These are phyloP conservation scores for Abortiporus biennis DNA, from an alignment of 1,284 basidiomycete species.

Conservation along the genomic window DNA sequence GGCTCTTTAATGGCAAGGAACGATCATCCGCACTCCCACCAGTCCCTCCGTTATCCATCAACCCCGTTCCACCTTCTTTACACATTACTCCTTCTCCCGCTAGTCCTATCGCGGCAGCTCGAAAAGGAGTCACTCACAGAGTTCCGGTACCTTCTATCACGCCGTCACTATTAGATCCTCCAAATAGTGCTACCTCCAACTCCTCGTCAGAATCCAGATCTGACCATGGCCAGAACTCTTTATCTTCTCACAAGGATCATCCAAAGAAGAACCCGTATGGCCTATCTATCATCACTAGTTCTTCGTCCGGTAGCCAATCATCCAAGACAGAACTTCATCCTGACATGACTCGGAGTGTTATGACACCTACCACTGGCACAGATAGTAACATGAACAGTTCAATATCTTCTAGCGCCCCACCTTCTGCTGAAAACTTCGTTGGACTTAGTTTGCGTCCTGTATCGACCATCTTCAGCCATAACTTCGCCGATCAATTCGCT, in stretches of 20 bases:
- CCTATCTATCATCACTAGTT: slow-evolving; percentile 23
- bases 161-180: slow-evolving; percentile 18
- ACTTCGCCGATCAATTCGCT: slow-evolving; percentile 57
- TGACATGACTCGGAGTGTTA: slow-evolving; percentile 13
- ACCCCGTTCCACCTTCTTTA: slow-evolving; percentile 11
- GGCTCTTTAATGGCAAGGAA: slow-evolving; percentile 59
- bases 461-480: slow-evolving; percentile 67
- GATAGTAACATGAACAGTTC: slow-evolving; percentile 4
- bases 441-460: slow-evolving; percentile 67
- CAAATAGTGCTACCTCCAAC: slow-evolving; percentile 8
- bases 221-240: slow-evolving; percentile 7
- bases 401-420: slow-evolving; percentile 50
- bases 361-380: slow-evolving; percentile 17
- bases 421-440: slow-evolving; percentile 54
- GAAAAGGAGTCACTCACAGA: slow-evolving; percentile 22
- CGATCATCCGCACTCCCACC: slow-evolving; percentile 39
- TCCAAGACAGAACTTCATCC: slow-evolving; percentile 15
- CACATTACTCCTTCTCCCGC: slow-evolving; percentile 5
- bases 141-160: slow-evolving; percentile 38
- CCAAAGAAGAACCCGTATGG: slow-evolving; percentile 21
- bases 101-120: slow-evolving; percentile 15
- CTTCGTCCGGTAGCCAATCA: slow-evolving; percentile 8
- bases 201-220: slow-evolving; percentile 16
- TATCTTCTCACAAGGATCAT: not conserved
- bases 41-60: slow-evolving; percentile 41